Evolutionary conservation across 1,284 basidiomycete species (phyloP).

Genomic region (Hemileia vastatrix): DNA sequence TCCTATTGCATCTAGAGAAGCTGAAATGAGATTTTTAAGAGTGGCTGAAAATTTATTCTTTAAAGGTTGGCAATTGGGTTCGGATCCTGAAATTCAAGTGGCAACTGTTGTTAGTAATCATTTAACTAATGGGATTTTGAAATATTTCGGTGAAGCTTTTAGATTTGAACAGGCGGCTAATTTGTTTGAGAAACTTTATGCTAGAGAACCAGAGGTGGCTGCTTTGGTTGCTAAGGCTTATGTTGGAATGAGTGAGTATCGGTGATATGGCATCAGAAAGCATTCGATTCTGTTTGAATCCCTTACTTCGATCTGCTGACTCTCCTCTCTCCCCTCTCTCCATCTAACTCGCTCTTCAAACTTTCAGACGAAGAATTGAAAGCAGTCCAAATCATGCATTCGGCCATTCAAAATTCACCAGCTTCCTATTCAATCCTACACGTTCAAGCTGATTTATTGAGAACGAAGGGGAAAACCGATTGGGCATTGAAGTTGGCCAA

Average conservation of each 20-base stretch:
- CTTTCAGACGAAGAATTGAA: constrained; percentile 44
- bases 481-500: constrained; percentile 42
- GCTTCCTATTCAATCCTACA: constrained; percentile 37
- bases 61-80: constrained; percentile 44
- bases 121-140: constrained; percentile 40
- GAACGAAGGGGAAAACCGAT: constrained; percentile 36
- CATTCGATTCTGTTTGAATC: too few relatives aligned
- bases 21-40: constrained; percentile 40
- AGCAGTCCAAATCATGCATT: constrained; percentile 43
- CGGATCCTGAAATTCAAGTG: constrained; percentile 43
- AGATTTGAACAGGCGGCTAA: constrained; percentile 43
- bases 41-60: constrained; percentile 44
- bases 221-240: constrained; percentile 41
- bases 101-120: constrained; percentile 43
- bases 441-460: constrained; percentile 40
- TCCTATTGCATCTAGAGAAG: constrained; percentile 39
- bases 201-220: constrained; percentile 40
- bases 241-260: constrained; percentile 41
- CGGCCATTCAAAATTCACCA: constrained; percentile 26
- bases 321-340: background rate
- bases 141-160: constrained; percentile 41
- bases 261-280: too few relatives aligned
- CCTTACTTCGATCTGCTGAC: too few relatives aligned
- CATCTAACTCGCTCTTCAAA: background rate
- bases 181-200: constrained; percentile 43